A percentile compares a stretch with the other conserved stretches of the same genome.
Conservation (phyloP, 176 grass and related monocot species). For the Juncus inflexus region DNA sequence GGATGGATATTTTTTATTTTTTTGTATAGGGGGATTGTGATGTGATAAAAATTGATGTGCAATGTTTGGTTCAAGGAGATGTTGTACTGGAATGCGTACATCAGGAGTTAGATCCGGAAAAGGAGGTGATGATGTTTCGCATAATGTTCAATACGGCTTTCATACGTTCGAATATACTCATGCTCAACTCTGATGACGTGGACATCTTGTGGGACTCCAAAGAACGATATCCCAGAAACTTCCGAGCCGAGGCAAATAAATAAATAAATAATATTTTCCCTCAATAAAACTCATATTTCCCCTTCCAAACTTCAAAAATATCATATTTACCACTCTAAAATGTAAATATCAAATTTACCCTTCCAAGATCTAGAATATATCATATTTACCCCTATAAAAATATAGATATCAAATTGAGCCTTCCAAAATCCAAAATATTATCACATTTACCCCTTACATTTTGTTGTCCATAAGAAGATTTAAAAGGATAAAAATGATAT, state of each 20-base stretch:
- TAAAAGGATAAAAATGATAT: too few relatives aligned
- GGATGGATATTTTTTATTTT: constrained; percentile 1
- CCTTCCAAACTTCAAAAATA: too few relatives aligned
- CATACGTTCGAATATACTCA: constrained; percentile 89
- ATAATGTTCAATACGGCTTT: constrained; percentile 98
- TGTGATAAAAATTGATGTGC: constrained; percentile 98
- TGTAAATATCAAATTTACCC: too few relatives aligned
- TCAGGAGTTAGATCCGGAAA: constrained; percentile 88
- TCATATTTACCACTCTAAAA: too few relatives aligned
- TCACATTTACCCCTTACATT: too few relatives aligned
- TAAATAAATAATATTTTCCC: not conserved
- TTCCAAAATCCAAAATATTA: too few relatives aligned
- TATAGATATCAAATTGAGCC: too few relatives aligned
- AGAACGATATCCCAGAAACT: constrained; percentile 68
- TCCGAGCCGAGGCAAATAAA: constrained; percentile 78
- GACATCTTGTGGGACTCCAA: constrained; percentile 94
- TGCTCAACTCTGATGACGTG: constrained; percentile 87
- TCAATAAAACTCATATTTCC: not conserved
- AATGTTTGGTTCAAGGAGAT: constrained; percentile 95
- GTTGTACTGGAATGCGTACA: constrained; percentile 97
- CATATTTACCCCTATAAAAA: too few relatives aligned
- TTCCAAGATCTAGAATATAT: too few relatives aligned
- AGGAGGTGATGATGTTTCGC: constrained; percentile 99
- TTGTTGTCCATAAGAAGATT: too few relatives aligned
- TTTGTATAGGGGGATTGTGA: constrained; percentile 77